Conservation (phyloP, 495 filamentous ascomycete species). For the Lepidopterella palustris region DNA sequence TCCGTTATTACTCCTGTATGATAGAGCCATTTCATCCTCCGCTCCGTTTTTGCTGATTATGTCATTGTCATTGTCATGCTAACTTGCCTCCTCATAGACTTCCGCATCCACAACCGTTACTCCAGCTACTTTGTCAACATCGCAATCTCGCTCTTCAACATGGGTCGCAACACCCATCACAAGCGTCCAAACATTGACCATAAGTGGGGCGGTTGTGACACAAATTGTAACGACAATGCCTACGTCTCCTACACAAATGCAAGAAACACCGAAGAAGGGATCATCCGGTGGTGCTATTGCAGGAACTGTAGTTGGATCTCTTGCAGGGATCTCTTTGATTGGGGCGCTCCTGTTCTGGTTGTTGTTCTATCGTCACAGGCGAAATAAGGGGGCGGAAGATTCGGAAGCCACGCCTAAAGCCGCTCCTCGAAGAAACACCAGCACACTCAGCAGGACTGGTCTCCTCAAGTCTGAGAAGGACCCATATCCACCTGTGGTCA, state of each 20-base stretch:
- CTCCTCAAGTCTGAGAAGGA: conserved; percentile 12
- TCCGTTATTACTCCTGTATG: conserved; percentile 16
- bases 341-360: conserved; percentile 10
- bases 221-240: conserved; percentile 17
- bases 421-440: conserved; percentile 18
- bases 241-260: background rate
- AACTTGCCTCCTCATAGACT: background rate
- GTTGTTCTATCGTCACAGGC: conserved; percentile 8
- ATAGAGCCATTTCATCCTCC: background rate
- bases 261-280: background rate
- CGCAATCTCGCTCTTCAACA: background rate
- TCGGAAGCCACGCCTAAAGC: conserved; percentile 3
- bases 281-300: conserved; percentile 19
- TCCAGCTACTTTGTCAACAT: background rate
- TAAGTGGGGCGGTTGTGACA: conserved; percentile 16
- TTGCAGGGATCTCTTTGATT: conserved; percentile 13
- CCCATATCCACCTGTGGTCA: conserved; percentile 8
- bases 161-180: conserved; percentile 15
- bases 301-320: conserved; percentile 21
- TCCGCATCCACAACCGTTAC: background rate
- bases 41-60: background rate
- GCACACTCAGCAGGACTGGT: conserved; percentile 24
- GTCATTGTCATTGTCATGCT: background rate
- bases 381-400: conserved; percentile 6
- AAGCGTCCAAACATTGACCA: conserved; percentile 13